Percentiles rank a stretch among this genome's conserved stretches.
Conservation (phyloP, 495 filamentous ascomycete species). For the Tuber aestivum region DNA sequence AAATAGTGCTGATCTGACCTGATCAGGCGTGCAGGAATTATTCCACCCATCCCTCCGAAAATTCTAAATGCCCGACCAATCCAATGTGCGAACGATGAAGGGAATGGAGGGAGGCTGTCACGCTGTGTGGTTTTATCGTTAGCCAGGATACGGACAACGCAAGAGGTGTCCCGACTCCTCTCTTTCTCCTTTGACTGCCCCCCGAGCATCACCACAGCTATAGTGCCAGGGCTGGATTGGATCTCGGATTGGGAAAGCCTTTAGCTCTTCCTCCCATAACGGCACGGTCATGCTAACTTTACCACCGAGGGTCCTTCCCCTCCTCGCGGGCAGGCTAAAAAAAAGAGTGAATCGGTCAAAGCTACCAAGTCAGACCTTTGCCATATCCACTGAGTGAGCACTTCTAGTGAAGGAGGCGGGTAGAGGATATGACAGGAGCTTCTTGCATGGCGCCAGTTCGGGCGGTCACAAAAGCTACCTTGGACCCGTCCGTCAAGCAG, state of each 20-base stretch:
- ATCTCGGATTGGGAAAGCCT: not conserved
- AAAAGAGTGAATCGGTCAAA: not conserved
- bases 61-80: not conserved
- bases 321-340: not conserved
- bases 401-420: not conserved
- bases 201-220: not conserved
- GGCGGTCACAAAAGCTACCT: not conserved
- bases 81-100: not conserved
- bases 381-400: not conserved
- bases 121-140: not conserved
- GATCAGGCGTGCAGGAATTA: not conserved
- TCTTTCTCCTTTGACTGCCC: not conserved
- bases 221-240: not conserved
- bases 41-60: not conserved
- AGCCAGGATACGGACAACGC: not conserved
- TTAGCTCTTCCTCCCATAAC: not conserved
- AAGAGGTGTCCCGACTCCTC: not conserved
- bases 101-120: not conserved
- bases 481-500: not conserved
- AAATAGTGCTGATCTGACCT: not conserved
- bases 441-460: not conserved
- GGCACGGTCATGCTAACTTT: not conserved
- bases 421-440: not conserved
- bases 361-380: not conserved
- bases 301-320: not conserved